Evolutionary conservation across 2,329 filamentous ascomycete genomes (phyloP), one percentile per base, ranked within the genome.

Genomic region (Cytospora schulzeri): DNA sequence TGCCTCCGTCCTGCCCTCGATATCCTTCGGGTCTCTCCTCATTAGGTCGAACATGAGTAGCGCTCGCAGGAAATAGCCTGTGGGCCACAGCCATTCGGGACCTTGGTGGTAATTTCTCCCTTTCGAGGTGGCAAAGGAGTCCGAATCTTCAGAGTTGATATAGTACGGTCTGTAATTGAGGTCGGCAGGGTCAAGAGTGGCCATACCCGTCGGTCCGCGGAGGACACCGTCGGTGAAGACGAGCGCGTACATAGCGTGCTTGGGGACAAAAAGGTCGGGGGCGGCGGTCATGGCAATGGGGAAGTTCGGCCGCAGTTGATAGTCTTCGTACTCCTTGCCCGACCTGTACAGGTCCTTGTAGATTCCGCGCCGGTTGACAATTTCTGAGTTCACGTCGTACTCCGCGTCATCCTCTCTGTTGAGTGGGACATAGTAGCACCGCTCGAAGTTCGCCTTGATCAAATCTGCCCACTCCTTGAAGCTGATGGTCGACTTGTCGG

Each of bases 31-130:
- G 67, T 84, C 83, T 57, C 92, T 85, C 33, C 93, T 83, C 80
- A 85, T 83, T 57, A 98, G 80, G 74, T 97, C 93, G 72, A 98
- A 98, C 76, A 93, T 91, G 68, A 99, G 84, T 69, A 99, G 80
- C 1, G 95, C 95, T 57, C 96, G 88, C 26, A 97, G 82, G 83
- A 97, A 99, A 81, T 93, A 99, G 5, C 95, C 95, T 1, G 92
- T 94, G 0, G 94, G 96, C 95, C 95, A 99, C 28, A 97, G 80
- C 95, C 95, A 99, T 76, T 99, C 95, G 0, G 95, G 96, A 5
- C 95, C 95, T 76, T 98, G 94, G 76, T 99, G 95, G 78, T 99
- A 99, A 78, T 98, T 99, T 63, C 95, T 85, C 57, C 95, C 95
- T 78, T 98, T 98, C 70, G 91, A 88, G 0, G 94, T 98, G 14